phyloP scores from a whole-genome alignment of 257 asterid genomes.

The Cynanchum wilfordii region DNA sequence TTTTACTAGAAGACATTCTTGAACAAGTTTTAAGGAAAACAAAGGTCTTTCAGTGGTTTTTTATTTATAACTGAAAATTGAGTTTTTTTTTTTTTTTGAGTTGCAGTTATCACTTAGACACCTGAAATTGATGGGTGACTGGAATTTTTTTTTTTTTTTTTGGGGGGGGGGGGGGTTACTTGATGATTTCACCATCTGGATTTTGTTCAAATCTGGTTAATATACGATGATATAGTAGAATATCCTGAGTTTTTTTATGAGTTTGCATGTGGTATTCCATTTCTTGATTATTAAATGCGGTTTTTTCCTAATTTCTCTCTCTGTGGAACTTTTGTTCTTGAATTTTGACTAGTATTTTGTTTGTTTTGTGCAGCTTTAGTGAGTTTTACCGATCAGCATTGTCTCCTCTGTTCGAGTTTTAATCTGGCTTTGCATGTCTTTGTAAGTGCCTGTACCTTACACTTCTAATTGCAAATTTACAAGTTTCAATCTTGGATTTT shows the following conservation, averaged over 20 bases:
- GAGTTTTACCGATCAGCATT: background rate
- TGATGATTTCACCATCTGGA: background rate
- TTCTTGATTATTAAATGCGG: background rate
- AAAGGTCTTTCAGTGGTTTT: background rate
- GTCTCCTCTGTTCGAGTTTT: background rate
- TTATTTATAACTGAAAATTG: background rate
- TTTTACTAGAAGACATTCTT: background rate
- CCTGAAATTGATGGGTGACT: background rate
- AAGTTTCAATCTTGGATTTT: background rate
- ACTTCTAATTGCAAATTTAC: background rate
- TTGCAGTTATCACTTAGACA: background rate
- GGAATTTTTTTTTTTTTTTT: background rate
- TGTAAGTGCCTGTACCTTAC: background rate
- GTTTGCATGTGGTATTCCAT: background rate
- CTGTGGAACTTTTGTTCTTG: background rate
- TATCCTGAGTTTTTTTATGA: background rate
- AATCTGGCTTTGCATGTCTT: slow-evolving; percentile 6
- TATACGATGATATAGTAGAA: background rate
- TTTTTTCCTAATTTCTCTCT: background rate
- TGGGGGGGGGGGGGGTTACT: no score
- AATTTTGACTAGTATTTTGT: background rate
- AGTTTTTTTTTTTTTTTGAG: background rate
- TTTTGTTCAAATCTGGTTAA: background rate
- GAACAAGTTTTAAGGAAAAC: background rate
- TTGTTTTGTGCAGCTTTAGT: background rate